Conservation (phyloP, 257 asterid genomes). For the Solanum etuberosum region DNA sequence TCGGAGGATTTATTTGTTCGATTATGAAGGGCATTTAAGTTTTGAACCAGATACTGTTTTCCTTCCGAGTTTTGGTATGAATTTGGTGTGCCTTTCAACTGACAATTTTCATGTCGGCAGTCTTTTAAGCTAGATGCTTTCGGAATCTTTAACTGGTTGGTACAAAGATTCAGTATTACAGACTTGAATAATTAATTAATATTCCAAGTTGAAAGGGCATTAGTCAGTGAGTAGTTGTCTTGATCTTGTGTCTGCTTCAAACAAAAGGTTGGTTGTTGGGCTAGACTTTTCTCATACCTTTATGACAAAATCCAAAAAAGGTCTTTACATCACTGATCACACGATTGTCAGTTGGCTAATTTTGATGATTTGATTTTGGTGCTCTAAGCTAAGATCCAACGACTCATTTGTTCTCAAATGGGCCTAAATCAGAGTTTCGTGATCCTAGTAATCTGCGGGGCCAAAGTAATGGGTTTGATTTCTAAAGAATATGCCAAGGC, state of each 20-base stretch:
- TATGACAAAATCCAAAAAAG: background rate
- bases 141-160: background rate
- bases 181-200: too few relatives aligned
- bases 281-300: background rate
- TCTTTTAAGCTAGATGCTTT: background rate
- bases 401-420: background rate
- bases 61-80: background rate
- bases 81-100: too few relatives aligned
- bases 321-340: background rate
- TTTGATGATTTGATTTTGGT: background rate
- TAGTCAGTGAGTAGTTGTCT: background rate
- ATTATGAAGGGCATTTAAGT: background rate
- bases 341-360: background rate
- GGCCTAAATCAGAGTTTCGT: background rate
- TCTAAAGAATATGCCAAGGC: background rate
- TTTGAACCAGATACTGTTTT: background rate
- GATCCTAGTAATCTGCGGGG: background rate
- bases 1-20: background rate
- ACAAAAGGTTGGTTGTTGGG: background rate
- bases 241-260: background rate
- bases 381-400: background rate
- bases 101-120: too few relatives aligned
- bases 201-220: background rate
- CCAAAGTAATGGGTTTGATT: background rate
- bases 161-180: background rate